A percentile compares a stretch with the other conserved stretches of the same genome.
phyloP scores from a whole-genome alignment of 805 yeast genomes.

The Starmerella etchellsii region DNA sequence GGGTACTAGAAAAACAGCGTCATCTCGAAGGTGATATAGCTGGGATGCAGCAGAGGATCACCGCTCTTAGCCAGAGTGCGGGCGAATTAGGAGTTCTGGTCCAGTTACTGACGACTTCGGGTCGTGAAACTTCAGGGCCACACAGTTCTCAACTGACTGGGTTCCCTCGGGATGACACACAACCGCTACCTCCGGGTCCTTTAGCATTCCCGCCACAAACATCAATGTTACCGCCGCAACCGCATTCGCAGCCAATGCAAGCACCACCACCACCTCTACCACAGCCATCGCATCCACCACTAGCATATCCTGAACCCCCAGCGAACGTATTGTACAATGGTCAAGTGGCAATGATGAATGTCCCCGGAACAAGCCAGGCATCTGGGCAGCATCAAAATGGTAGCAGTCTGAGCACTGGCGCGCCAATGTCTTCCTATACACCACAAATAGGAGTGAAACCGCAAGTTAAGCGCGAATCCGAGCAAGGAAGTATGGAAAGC shows the following conservation, averaged over 20 bases:
- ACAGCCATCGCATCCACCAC: background rate
- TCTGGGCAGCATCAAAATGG: background rate
- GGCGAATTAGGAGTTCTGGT: conserved; percentile 15
- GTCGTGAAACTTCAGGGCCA: too few relatives aligned
- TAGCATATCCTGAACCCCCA: too few relatives aligned
- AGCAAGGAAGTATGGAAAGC: conserved; percentile 4
- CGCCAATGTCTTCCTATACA: conserved; percentile 13
- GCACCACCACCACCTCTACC: background rate
- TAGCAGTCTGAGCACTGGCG: conserved; percentile 13
- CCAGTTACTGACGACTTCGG: conserved; percentile 9
- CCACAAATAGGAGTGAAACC: conserved; percentile 1
- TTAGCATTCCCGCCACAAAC: too few relatives aligned
- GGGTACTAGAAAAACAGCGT: conserved; percentile 14
- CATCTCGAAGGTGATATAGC: conserved; percentile 12
- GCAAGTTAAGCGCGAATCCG: conserved; percentile 3
- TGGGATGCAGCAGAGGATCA: conserved; percentile 8
- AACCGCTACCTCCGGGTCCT: too few relatives aligned
- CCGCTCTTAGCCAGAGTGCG: conserved; percentile 12
- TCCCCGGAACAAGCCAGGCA: too few relatives aligned
- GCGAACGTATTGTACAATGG: too few relatives aligned
- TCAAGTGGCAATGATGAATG: too few relatives aligned
- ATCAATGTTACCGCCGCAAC: background rate
- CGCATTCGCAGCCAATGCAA: background rate
- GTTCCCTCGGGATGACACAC: too few relatives aligned
- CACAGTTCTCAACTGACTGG: too few relatives aligned